Evolutionary conservation across 768 basidiomycete genomes (phyloP).

Genomic region (Collybia sordida): DNA sequence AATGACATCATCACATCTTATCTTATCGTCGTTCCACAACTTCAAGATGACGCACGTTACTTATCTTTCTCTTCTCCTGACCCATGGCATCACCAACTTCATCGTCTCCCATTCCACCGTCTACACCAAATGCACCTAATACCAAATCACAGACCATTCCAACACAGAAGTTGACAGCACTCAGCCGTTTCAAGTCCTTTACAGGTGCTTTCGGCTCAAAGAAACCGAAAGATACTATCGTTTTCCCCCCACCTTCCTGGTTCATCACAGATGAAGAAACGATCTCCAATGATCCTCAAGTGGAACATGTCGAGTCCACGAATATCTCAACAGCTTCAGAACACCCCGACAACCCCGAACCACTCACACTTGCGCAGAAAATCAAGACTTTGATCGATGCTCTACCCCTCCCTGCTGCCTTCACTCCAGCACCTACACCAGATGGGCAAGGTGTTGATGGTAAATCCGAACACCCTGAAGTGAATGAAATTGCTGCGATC

Average conservation of each 20-base stretch:
- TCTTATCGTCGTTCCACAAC: too few species aligned
- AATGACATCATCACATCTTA: too few species aligned
- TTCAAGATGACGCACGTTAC: too few species aligned
- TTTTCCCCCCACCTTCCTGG: conserved; percentile 52
- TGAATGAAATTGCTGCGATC: not conserved
- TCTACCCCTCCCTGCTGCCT: conserved; percentile 29
- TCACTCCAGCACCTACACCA: conserved; percentile 13
- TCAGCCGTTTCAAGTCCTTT: conserved; percentile 35
- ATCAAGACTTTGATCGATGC: conserved; percentile 36
- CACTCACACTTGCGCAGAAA: conserved; percentile 34
- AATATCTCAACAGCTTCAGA: conserved; percentile 11
- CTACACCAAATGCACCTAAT: too few species aligned
- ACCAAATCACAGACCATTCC: conserved; percentile 9
- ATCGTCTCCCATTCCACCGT: too few species aligned
- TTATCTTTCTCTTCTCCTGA: too few species aligned
- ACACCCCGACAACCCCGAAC: conserved; percentile 27
- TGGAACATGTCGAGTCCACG: not conserved
- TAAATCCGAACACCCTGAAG: conserved; percentile 9
- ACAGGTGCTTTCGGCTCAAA: conserved; percentile 20
- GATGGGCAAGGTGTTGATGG: conserved; percentile 9
- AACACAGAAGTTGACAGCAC: conserved; percentile 31
- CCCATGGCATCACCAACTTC: too few species aligned
- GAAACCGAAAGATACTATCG: conserved; percentile 19
- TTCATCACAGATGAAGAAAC: conserved; percentile 31
- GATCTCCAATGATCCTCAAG: not conserved